These are phyloP conservation scores for Talaromyces sp. DNA, from an alignment of 2,329 filamentous ascomycete species.

Conservation along the genomic window DNA sequence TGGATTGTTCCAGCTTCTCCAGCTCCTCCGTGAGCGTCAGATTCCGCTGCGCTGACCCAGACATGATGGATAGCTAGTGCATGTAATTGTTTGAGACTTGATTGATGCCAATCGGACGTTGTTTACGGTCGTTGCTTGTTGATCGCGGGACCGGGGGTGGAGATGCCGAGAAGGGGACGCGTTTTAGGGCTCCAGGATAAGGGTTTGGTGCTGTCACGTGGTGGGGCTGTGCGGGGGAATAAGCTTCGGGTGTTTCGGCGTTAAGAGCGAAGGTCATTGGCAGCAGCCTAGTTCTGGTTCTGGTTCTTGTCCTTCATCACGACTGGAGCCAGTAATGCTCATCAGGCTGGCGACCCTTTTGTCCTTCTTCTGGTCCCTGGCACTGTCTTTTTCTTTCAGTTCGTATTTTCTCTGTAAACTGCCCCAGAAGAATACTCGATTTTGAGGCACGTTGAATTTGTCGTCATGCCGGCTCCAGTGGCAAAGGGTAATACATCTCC, in stretches of 20 bases:
- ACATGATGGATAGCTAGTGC: not conserved
- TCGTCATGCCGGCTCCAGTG: slow-evolving; percentile 41
- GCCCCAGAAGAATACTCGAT: not conserved
- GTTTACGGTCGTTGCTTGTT: not conserved
- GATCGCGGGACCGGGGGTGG: slow-evolving; percentile 18
- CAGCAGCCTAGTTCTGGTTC: not conserved
- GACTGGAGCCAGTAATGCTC: not conserved
- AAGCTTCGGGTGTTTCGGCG: slow-evolving; percentile 3
- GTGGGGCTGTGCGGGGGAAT: slow-evolving; percentile 10
- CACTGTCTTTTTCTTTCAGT: not conserved
- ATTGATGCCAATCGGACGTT: not conserved
- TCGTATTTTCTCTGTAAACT: not conserved
- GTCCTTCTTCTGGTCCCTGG: not conserved
- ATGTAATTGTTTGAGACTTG: not conserved
- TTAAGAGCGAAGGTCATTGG: slow-evolving; percentile 2
- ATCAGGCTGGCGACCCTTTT: not conserved
- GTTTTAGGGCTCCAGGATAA: slow-evolving; percentile 29
- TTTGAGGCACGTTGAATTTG: not conserved
- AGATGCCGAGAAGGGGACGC: slow-evolving; percentile 25
- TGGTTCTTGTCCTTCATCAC: not conserved
- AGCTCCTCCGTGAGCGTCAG: slow-evolving; percentile 89
- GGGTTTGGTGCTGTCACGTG: slow-evolving; percentile 27
- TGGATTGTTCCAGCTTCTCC: slow-evolving; percentile 92
- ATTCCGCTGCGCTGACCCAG: slow-evolving; percentile 44
- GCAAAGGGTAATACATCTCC: slow-evolving; percentile 35